Percentiles rank a stretch among this genome's conserved stretches.
These are phyloP conservation scores for Themeda triandra DNA, from an alignment of 176 grass and related monocot species.

Conservation along the genomic window DNA sequence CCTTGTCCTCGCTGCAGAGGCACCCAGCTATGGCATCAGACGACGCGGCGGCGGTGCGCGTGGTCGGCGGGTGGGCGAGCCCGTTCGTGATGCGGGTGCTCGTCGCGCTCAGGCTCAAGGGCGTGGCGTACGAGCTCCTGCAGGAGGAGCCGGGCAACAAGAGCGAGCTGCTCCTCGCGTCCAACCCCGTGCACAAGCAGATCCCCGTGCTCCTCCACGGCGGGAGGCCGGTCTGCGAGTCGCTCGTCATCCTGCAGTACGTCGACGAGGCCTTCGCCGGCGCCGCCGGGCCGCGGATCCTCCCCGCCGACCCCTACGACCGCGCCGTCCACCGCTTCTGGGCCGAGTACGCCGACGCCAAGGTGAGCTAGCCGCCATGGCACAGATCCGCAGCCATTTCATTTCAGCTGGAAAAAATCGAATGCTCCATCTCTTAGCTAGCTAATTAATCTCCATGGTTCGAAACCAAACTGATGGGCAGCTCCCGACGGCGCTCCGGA, in stretches of 20 bases:
- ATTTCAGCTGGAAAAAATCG: background rate
- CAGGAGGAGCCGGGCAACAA: slow-evolving; percentile 26
- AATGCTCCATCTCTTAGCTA: background rate
- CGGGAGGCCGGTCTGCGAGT: slow-evolving; percentile 24
- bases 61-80: slow-evolving; percentile 31
- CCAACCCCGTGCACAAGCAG: slow-evolving; percentile 42
- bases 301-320: slow-evolving; percentile 37
- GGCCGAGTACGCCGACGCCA: slow-evolving; percentile 23
- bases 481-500: slow-evolving; percentile 16
- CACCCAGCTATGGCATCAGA: background rate
- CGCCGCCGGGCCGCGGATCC: background rate
- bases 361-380: background rate
- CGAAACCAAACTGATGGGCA: background rate
- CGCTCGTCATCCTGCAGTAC: slow-evolving; percentile 33
- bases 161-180: slow-evolving; percentile 26
- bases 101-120: slow-evolving; percentile 31
- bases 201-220: slow-evolving; percentile 40
- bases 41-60: background rate
- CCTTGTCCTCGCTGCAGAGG: background rate
- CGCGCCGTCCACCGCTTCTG: slow-evolving; percentile 32
- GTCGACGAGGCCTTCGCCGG: slow-evolving; percentile 28
- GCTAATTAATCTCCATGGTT: too few relatives aligned
- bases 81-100: slow-evolving; percentile 18
- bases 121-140: slow-evolving; percentile 31
- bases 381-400: background rate